These are phyloP conservation scores for Lunularia cruciata DNA, from an alignment of 225 moss, liverwort and hornwort genomes.

Conservation along the genomic window DNA sequence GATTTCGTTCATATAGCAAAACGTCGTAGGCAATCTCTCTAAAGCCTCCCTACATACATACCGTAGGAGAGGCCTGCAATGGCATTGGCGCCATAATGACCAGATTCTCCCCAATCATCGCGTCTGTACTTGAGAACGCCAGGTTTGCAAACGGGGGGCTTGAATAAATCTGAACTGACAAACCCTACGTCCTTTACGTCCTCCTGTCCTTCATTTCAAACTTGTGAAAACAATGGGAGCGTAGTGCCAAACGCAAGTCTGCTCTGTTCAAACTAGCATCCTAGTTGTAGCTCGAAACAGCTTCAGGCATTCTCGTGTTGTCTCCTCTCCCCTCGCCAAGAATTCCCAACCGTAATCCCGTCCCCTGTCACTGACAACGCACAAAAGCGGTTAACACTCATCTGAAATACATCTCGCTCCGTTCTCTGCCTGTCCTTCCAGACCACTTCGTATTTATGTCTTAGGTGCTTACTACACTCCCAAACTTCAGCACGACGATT, in stretches of 20 bases:
- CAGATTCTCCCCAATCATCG: constrained; percentile 94
- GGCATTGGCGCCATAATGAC: constrained; percentile 70
- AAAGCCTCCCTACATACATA: constrained; percentile 42
- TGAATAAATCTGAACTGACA: constrained; percentile 10
- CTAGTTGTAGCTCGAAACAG: constrained; percentile 10
- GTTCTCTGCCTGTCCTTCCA: background rate
- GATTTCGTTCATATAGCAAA: constrained; percentile 22
- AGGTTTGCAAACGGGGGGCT: constrained; percentile 7
- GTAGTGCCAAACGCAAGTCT: no score
- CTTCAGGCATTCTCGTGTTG: constrained; percentile 5
- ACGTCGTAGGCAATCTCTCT: constrained; percentile 14
- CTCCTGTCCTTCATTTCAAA: constrained; percentile 11
- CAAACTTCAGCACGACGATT: background rate
- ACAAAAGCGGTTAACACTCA: constrained; percentile 41
- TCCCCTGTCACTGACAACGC: constrained; percentile 4
- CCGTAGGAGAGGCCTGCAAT: constrained; percentile 70
- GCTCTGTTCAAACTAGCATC: background rate
- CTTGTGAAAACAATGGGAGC: background rate
- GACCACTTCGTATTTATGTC: background rate
- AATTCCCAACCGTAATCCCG: constrained; percentile 46
- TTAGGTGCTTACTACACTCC: background rate
- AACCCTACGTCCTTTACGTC: constrained; percentile 25
- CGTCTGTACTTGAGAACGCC: constrained; percentile 30
- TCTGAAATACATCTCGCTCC: constrained; percentile 5
- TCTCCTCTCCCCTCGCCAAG: constrained; percentile 38